Evolutionary conservation across 1,139 yeast species (phyloP), one percentile per base, ranked within the genome.

Genomic region (Meyerozyma smithsonii): DNA sequence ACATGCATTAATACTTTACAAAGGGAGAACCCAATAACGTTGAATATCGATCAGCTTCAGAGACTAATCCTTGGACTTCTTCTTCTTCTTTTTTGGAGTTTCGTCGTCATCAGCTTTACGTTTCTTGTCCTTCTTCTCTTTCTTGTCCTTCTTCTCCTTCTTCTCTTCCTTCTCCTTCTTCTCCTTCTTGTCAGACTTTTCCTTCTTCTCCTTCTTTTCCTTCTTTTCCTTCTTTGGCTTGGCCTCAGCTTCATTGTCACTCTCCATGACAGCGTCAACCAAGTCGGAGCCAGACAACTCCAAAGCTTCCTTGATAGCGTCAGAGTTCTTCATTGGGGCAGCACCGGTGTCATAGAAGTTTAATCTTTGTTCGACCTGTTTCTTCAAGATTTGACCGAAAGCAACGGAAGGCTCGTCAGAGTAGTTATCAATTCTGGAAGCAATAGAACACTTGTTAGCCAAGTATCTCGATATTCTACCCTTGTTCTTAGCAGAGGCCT

Each of bases 361-460:
- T 58, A 92, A 79, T 72, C 98, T 87, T 68, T 94, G 97, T 73
- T 92, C 98, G 52, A 92, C 97, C 76, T 92, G 98, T 66, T 86
- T 79, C 77, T 88, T 89, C 66, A 94, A 79, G 44, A 88, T 82
- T 57, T 80, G 77, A 64, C 98, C 99, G 59, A 92, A 94, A 43
- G 81, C 88, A 50, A 84, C 84, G 36, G 84, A 71, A 61, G 92
- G 90, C 62, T 83, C 89, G 58, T 84, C 94, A 43, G 89, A 81
- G 69, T 87, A 92, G 74, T 89, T 89, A 72, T 92, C 99, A 57
- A 92, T 90, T 79, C 98, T 87, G 38, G 96, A 88, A 48, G 98
- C 98, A 71, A 92, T 92, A 35, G 98, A 85, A 78, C 97, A 90
- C 72, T 92, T 92, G 81, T 94, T 92, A 48, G 99, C 98, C 66